Evolutionary conservation across 441 rosid genomes (phyloP).

Genomic region (Flueggea neowawraea): DNA sequence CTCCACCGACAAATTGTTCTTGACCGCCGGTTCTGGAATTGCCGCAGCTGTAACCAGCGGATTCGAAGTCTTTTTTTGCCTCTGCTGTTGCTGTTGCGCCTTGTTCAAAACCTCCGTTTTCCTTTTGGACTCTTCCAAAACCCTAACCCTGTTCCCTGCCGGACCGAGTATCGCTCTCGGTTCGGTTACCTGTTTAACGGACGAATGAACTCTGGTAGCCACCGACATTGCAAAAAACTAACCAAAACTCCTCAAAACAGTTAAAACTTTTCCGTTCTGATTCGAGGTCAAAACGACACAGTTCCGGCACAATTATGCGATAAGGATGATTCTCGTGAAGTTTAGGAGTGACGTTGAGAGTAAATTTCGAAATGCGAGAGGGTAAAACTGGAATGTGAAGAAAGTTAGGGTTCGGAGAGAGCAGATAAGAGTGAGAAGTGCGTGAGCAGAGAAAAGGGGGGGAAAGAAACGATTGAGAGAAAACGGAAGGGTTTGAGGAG

Average conservation of each 20-base stretch:
- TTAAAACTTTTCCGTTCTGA: background rate
- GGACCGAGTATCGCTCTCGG: constrained; percentile 65
- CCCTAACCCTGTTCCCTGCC: constrained; percentile 61
- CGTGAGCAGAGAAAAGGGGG: background rate
- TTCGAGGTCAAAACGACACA: background rate
- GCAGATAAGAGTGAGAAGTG: background rate
- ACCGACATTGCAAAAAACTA: constrained; percentile 33
- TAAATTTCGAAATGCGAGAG: background rate
- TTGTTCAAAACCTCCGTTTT: constrained; percentile 43
- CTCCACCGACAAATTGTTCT: constrained; percentile 48
- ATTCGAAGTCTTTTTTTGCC: constrained; percentile 3
- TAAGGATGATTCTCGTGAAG: too few species aligned
- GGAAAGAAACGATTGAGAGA: too few species aligned
- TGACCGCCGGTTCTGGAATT: constrained; percentile 32
- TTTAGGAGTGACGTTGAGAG: too few species aligned
- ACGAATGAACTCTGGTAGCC: constrained; percentile 39
- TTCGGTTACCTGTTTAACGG: constrained; percentile 36
- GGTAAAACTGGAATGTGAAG: background rate
- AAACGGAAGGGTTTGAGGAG: constrained; percentile 10
- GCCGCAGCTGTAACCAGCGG: constrained; percentile 18
- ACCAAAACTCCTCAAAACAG: background rate
- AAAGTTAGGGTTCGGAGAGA: constrained; percentile 7
- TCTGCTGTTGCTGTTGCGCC: constrained; percentile 23
- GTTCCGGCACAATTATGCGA: too few species aligned
- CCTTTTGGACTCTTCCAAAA: constrained; percentile 33